Base-by-base conservation (phyloP, 1,284 basidiomycete species). In the Sanghuangporus sanghuang region DNA sequence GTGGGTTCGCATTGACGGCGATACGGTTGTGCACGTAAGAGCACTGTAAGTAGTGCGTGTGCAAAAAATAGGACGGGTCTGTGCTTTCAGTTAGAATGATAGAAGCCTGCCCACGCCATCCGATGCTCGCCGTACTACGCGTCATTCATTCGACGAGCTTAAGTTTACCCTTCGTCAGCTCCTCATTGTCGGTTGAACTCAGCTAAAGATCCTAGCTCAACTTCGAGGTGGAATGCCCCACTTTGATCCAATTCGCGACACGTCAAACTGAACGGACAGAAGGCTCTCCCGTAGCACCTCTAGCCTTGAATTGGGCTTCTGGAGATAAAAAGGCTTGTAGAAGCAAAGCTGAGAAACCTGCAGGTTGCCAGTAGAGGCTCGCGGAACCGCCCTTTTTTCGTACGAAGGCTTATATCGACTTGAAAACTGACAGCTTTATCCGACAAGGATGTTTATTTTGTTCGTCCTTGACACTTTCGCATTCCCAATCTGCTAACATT, bases 21-120 rank as follows among this genome's bases (percentile, higher is more conserved):
- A 57, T n/a, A n/a, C 16, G 38, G 12, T 27, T n/a, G 23, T 42
- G 56, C 18, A 57, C 56, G 56, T 57, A 57, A 57, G 56, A 57
- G 32, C 6, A 38, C 35, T 38, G n/a, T 18, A 18, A 8, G 56
- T 42, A 42, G 18, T 9, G 35, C 44, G 44, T 23, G 56, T 14
- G 40, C 44, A 57, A 57, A 42, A 42, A 42, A 57, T 57, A 57
- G 56, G 44, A 18, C 27, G 39, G 50, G 56, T 5, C 39, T 18
- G 18, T 18, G n/a, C 56, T 44, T 36, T 35, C 56, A 18, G 16
- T 36, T 38, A 18, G 21, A 35, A n/a, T 44, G 44, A 42, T 44
- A 57, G 40, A 44, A 48, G 56, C 16, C 39, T 57, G 27, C 56
- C 38, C 56, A 57, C 40, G 39, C 36, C 40, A 23, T 57, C 56